A percentile compares a stretch with the other conserved stretches of the same genome.
These are phyloP conservation scores for Aspergillus nomiae DNA, from an alignment of 2,329 filamentous ascomycete genomes.

Conservation along the genomic window DNA sequence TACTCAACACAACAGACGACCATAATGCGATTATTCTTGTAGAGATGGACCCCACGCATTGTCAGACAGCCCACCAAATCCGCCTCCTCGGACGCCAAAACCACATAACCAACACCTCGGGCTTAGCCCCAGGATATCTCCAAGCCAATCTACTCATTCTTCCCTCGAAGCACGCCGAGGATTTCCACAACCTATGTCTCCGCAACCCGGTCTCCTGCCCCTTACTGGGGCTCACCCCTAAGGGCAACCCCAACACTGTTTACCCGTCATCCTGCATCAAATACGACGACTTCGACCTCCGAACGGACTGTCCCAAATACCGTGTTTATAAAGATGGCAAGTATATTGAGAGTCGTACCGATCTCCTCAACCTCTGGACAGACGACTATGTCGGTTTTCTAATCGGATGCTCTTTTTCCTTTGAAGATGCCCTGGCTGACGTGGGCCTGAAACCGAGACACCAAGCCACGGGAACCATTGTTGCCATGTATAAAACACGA, in stretches of 20 bases:
- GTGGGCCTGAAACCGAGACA: slow-evolving; percentile 58
- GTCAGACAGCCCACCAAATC: slow-evolving; percentile 37
- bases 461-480: slow-evolving; percentile 50
- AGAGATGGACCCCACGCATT: neutral
- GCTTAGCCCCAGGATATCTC: slow-evolving; percentile 57
- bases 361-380: slow-evolving; percentile 58
- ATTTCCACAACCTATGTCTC: slow-evolving; percentile 61
- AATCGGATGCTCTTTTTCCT: slow-evolving; percentile 66
- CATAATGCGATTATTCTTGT: neutral
- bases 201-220: slow-evolving; percentile 66
- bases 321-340: slow-evolving; percentile 58
- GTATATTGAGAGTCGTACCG: slow-evolving; percentile 39
- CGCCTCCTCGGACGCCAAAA: slow-evolving; percentile 49
- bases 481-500: slow-evolving; percentile 64
- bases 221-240: slow-evolving; percentile 52
- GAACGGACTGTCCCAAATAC: slow-evolving; percentile 61
- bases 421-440: slow-evolving; percentile 58
- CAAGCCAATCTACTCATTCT: slow-evolving; percentile 66
- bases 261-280: slow-evolving; percentile 25
- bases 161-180: slow-evolving; percentile 57
- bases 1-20: neutral
- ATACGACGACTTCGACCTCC: slow-evolving; percentile 53
- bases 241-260: slow-evolving; percentile 39
- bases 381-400: slow-evolving; percentile 63
- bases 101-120: slow-evolving; percentile 52